Evolutionary conservation across 495 filamentous ascomycete species (phyloP).

Genomic region (Aspergillus nanangensis): DNA sequence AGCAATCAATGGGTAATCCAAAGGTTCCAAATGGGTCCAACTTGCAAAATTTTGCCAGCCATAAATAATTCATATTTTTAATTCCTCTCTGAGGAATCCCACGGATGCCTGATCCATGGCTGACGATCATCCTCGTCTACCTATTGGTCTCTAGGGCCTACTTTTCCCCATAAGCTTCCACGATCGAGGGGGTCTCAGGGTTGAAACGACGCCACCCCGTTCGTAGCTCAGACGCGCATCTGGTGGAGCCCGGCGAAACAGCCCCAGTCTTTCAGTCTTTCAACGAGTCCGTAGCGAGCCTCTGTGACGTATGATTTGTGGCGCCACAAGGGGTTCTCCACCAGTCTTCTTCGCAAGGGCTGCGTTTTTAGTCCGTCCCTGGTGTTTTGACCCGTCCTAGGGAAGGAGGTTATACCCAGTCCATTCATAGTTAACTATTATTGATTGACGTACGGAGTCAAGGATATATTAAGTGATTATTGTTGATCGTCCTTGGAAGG

Average conservation of each 20-base stretch:
- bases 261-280: not conserved
- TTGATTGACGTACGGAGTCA: no score
- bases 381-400: no score
- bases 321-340: not conserved
- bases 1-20: not conserved
- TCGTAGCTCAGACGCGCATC: not conserved
- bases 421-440: no score
- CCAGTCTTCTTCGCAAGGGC: not conserved
- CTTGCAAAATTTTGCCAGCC: not conserved
- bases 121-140: not conserved
- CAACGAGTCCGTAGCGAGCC: not conserved
- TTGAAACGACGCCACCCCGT: not conserved
- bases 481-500: no score
- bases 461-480: no score
- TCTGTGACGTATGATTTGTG: not conserved
- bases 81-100: not conserved
- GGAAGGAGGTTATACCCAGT: no score
- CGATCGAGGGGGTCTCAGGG: not conserved
- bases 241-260: not conserved
- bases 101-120: not conserved
- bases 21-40: not conserved
- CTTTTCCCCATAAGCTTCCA: not conserved
- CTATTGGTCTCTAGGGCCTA: not conserved
- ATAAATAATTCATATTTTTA: no score
- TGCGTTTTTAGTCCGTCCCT: no score